These are phyloP conservation scores for Fusarium nematophilum DNA, from an alignment of 2,329 filamentous ascomycete genomes.

Conservation along the genomic window DNA sequence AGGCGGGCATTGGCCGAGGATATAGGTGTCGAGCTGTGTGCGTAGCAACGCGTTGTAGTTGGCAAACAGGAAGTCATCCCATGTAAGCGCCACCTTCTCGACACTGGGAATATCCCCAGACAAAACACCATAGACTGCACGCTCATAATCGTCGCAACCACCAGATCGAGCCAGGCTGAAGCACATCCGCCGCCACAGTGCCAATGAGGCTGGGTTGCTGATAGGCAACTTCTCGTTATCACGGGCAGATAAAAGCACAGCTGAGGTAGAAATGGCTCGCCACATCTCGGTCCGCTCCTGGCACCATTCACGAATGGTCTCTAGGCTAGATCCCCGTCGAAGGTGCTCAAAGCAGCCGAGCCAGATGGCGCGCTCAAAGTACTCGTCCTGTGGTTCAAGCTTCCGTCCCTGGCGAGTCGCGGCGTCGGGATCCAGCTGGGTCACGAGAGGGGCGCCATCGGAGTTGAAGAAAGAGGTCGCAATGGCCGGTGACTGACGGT, in stretches of 20 bases:
- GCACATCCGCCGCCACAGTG: slow-evolving; percentile 84
- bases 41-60: slow-evolving; percentile 89
- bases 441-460: slow-evolving; percentile 76
- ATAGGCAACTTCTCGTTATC: slow-evolving; percentile 55
- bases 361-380: slow-evolving; percentile 92
- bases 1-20: slow-evolving; percentile 66
- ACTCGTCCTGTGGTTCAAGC: slow-evolving; percentile 85
- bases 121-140: slow-evolving; percentile 90
- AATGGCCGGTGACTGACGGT: slow-evolving; percentile 69
- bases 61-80: slow-evolving; percentile 89
- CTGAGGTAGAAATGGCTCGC: slow-evolving; percentile 86
- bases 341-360: slow-evolving; percentile 94
- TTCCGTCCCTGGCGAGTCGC: slow-evolving; percentile 80
- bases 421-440: slow-evolving; percentile 92
- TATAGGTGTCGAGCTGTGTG: slow-evolving; percentile 80
- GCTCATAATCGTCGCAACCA: slow-evolving; percentile 80
- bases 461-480: slow-evolving; percentile 67
- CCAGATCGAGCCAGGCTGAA: slow-evolving; percentile 76
- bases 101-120: slow-evolving; percentile 85
- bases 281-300: slow-evolving; percentile 86
- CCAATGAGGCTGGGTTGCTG: slow-evolving; percentile 56
- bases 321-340: slow-evolving; percentile 80
- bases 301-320: slow-evolving; percentile 86
- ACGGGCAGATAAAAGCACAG: slow-evolving; percentile 68
- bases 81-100: slow-evolving; percentile 78